Percentiles rank a stretch among this genome's conserved stretches.
Evolutionary conservation across 169 alveolate genomes (phyloP).

Genomic region (Plasmodium malariae): DNA sequence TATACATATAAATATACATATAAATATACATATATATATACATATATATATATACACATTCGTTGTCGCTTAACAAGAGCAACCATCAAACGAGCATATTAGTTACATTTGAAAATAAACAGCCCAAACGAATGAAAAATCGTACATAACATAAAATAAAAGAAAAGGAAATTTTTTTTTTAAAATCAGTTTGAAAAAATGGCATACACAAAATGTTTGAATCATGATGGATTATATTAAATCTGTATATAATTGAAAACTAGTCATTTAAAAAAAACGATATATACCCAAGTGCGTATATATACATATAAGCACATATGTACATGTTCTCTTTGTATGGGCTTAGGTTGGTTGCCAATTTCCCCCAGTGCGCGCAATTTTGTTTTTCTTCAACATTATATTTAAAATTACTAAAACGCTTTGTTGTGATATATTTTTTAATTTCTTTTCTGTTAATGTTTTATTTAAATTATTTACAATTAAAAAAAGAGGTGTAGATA

Average conservation of each 20-base stretch:
- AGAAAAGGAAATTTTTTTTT: not conserved
- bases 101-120: too few species aligned
- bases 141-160: not conserved
- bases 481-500: conserved; percentile 55
- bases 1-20: too few species aligned
- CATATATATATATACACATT: too few species aligned
- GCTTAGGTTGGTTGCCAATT: conserved; percentile 60
- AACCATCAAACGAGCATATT: too few species aligned
- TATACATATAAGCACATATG: not conserved
- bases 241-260: too few species aligned
- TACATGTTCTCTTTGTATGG: not conserved
- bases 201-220: not conserved
- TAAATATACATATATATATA: too few species aligned
- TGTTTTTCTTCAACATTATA: conserved; percentile 58
- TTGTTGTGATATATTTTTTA: conserved; percentile 25
- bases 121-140: not conserved
- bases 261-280: too few species aligned
- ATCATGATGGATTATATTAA: too few species aligned
- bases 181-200: not conserved
- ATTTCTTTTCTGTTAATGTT: conserved; percentile 26
- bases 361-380: conserved; percentile 49
- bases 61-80: too few species aligned
- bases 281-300: not conserved
- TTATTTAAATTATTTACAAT: conserved; percentile 55
- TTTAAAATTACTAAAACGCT: conserved; percentile 52